A percentile compares a stretch with the other conserved stretches of the same genome.
These are phyloP conservation scores for Termitomyces sp. DNA, from an alignment of 768 basidiomycete genomes.

Conservation along the genomic window DNA sequence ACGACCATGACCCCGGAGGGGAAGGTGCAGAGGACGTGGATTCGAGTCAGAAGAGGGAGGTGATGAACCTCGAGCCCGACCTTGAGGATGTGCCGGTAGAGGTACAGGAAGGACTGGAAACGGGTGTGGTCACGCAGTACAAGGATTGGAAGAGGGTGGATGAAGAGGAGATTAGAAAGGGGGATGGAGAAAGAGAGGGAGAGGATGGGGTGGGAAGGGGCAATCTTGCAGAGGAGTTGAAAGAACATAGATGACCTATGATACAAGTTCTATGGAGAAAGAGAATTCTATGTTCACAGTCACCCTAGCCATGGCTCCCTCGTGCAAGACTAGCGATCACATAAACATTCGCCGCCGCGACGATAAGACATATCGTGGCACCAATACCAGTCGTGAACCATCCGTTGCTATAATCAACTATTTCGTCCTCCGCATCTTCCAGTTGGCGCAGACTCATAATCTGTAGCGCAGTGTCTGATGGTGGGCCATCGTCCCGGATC, in stretches of 20 bases:
- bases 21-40: slow-evolving; percentile 2
- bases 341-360: too few species aligned
- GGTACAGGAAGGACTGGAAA: slow-evolving; percentile 34
- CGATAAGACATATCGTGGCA: too few species aligned
- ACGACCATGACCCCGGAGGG: not conserved
- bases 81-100: slow-evolving; percentile 45
- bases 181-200: slow-evolving; percentile 70
- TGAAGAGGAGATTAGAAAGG: slow-evolving; percentile 61
- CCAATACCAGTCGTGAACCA: too few species aligned
- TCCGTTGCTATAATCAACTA: too few species aligned
- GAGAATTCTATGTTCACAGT: too few species aligned
- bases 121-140: slow-evolving; percentile 51
- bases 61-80: slow-evolving; percentile 31
- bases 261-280: too few species aligned
- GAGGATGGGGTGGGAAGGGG: slow-evolving; percentile 68
- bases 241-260: not conserved
- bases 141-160: slow-evolving; percentile 73
- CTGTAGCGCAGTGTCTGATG: too few species aligned
- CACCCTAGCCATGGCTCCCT: too few species aligned
- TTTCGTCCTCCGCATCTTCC: too few species aligned
- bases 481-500: too few species aligned
- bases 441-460: too few species aligned
- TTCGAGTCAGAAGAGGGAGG: slow-evolving; percentile 10
- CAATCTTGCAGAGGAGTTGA: slow-evolving; percentile 18
- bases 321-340: too few species aligned